Evolutionary conservation across 2,329 filamentous ascomycete species (phyloP).

Genomic region (Venturia oleaginea): DNA sequence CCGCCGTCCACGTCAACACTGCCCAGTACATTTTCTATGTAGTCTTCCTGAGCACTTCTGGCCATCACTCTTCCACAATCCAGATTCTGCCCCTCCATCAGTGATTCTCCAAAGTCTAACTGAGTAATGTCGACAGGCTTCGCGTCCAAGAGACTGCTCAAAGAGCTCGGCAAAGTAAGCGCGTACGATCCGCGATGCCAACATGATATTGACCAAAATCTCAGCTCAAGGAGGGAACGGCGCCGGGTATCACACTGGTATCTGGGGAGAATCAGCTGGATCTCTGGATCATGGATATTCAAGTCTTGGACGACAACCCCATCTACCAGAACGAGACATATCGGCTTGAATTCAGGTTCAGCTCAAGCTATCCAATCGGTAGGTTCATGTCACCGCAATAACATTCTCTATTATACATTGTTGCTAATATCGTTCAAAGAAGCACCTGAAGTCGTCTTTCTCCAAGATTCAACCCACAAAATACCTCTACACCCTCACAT

Average conservation of each 20-base stretch:
- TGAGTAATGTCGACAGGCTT: neutral
- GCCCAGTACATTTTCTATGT: neutral
- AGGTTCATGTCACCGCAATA: constrained; percentile 22
- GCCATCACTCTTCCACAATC: neutral
- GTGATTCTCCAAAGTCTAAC: neutral
- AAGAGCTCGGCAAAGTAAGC: neutral
- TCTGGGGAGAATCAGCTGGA: constrained; percentile 66
- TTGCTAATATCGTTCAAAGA: constrained; percentile 43
- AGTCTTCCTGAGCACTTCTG: neutral
- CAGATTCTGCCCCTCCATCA: neutral
- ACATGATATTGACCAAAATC: neutral
- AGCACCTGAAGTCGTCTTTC: constrained; percentile 88
- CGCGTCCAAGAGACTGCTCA: neutral
- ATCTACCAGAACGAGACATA: constrained; percentile 74
- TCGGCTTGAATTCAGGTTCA: constrained; percentile 81
- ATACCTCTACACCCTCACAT: constrained; percentile 97
- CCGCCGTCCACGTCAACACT: neutral
- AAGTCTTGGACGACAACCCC: constrained; percentile 82
- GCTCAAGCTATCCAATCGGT: constrained; percentile 83
- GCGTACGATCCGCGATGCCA: neutral
- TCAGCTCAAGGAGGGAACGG: constrained; percentile 49
- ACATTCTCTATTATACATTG: constrained; percentile 5
- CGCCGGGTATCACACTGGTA: constrained; percentile 67
- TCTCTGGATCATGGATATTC: constrained; percentile 88
- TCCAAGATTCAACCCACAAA: constrained; percentile 44